A percentile compares a stretch with the other conserved stretches of the same genome.
Conservation (phyloP, 2,329 filamentous ascomycete genomes). For the Pestalotiopsis sp. region DNA sequence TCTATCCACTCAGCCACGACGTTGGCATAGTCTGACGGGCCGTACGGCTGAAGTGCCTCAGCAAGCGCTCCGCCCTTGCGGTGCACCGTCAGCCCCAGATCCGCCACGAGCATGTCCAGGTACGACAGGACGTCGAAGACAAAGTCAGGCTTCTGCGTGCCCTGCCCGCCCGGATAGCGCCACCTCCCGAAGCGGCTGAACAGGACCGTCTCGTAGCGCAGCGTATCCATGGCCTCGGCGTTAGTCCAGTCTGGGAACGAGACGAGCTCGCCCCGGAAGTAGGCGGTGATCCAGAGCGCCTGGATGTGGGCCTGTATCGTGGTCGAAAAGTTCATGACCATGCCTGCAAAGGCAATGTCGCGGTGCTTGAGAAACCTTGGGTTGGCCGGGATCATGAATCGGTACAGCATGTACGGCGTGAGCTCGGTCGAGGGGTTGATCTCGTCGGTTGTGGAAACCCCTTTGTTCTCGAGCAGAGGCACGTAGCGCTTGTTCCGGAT, state of each 20-base stretch:
- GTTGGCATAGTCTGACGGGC: constrained; percentile 58
- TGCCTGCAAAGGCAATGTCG: constrained; percentile 51
- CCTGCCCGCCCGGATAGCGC: constrained; percentile 70
- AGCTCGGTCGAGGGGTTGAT: constrained; percentile 23
- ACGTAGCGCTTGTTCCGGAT: constrained; percentile 47
- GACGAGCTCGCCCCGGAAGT: constrained; percentile 50
- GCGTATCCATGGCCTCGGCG: constrained; percentile 40
- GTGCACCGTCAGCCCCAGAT: constrained; percentile 62
- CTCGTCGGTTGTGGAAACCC: constrained; percentile 24
- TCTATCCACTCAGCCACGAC: constrained; percentile 55
- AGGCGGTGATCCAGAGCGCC: constrained; percentile 60
- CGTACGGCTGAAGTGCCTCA: constrained; percentile 60
- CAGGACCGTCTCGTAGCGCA: constrained; percentile 61
- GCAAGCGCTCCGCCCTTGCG: constrained; percentile 56
- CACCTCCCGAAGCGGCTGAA: constrained; percentile 71
- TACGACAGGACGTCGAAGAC: constrained; percentile 79
- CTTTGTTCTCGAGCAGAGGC: constrained; percentile 41
- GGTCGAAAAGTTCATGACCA: constrained; percentile 48
- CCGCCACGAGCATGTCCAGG: constrained; percentile 66
- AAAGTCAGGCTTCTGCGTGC: constrained; percentile 66
- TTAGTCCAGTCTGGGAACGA: constrained; percentile 4
- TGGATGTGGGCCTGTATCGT: constrained; percentile 46
- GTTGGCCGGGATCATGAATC: constrained; percentile 47
- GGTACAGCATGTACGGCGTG: constrained; percentile 45
- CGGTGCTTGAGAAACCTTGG: constrained; percentile 36